Percentiles rank a stretch among this genome's conserved stretches.
phyloP scores from a whole-genome alignment of 805 yeast species.

The Saturnispora besseyi region DNA sequence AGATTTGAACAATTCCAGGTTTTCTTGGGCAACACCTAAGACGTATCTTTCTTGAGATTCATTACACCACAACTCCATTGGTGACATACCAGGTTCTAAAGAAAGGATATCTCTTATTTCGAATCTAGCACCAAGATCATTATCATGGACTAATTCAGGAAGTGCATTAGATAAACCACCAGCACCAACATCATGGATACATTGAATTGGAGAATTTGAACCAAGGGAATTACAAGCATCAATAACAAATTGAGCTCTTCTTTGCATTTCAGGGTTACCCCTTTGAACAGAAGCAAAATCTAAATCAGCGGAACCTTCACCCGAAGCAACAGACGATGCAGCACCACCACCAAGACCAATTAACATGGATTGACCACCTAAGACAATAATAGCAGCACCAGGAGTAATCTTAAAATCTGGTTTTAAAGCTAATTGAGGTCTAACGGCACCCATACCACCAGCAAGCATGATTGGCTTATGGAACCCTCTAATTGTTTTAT shows the following conservation, averaged over 20 bases:
- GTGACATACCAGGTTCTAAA: constrained; percentile 96
- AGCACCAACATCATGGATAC: constrained; percentile 98
- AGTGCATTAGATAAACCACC: constrained; percentile 97
- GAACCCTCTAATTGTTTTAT: constrained; percentile 80
- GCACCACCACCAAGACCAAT: constrained; percentile 99
- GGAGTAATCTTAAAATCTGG: constrained; percentile 75
- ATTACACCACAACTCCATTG: constrained; percentile 99
- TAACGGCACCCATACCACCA: constrained; percentile 96
- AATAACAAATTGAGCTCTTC: constrained; percentile 97
- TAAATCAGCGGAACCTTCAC: constrained; percentile 90
- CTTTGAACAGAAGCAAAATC: constrained; percentile 99
- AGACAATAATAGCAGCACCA: constrained; percentile 81
- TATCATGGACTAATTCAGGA: constrained; percentile 96
- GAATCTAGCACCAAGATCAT: constrained; percentile 87
- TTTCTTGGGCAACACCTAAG: constrained; percentile 77
- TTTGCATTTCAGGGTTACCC: constrained; percentile 98
- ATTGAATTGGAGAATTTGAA: constrained; percentile 68
- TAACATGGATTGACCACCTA: constrained; percentile 97
- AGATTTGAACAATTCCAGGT: constrained; percentile 58
- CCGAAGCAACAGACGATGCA: constrained; percentile 93
- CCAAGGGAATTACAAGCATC: constrained; percentile 88
- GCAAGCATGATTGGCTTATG: constrained; percentile 99
- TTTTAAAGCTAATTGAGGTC: constrained; percentile 88
- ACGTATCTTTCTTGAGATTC: constrained; percentile 99
- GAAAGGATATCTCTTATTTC: constrained; percentile 86